Evolutionary conservation across 2,329 filamentous ascomycete species (phyloP), one percentile per base, ranked within the genome.

Genomic region (Ceratocystis cacaofunesta): DNA sequence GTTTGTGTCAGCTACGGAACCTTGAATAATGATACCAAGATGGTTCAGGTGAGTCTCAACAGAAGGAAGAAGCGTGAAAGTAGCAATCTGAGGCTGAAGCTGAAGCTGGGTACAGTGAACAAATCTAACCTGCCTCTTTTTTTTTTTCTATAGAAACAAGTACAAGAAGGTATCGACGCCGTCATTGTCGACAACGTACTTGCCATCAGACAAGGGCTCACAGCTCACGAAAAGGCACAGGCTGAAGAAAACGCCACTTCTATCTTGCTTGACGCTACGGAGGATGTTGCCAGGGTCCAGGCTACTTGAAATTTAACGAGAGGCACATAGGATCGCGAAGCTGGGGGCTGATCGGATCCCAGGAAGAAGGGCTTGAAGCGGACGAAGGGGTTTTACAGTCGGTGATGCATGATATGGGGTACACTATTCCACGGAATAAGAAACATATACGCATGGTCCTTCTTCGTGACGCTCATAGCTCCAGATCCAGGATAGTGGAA

Each of bases 101-200:
- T 58, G 25, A 15, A 58, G 28, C 25, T 36, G 55, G 19, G 17
- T 30, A 28, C 55, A 1, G 17, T 58, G 55, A 58, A 58, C n/a
- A 50, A 62, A 10, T 67, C 28, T 32, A 43, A 62, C 60, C 19
- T 55, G 17, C 28, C 8, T n/a, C 60, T 12, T 61, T 66, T 32
- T 58, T 70, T 68, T 62, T 63, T n/a, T 69, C 62, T 70, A 69
- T 72, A 92, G 86, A 78, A 87, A 69, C 94, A 99, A 85, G 90
- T 95, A 8, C 89, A 90, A 65, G 90, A 96, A 75, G 92, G 94
- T 61, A 96, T 99, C 68, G 94, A 99, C 73, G 94, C 94, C 1
- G 92, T 99, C 64, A 99, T 99, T 72, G 94, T 97, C 15, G 94
- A 99, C 73, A 94, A 85, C 68, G 92, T 99, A 2, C 82, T 97